Conservation (phyloP, 208 protist genomes). For the Porcisia deanei region DNA sequence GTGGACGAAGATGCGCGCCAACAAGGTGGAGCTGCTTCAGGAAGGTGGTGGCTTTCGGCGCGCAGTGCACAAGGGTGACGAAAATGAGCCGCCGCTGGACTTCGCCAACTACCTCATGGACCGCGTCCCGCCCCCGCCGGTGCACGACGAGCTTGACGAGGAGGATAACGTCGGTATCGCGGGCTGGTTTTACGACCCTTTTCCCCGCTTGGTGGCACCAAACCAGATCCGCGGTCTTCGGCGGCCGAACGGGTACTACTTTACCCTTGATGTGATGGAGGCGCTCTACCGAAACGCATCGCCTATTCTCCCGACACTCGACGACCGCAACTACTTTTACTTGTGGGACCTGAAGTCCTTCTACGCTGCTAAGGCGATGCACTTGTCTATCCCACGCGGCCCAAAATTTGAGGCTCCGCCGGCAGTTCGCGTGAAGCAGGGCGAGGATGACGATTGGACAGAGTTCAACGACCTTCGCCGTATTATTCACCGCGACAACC, state of each 20-base stretch:
- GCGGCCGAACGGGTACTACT: slow-evolving; percentile 93
- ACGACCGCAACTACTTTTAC: slow-evolving; percentile 99
- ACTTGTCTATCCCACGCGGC: slow-evolving; percentile 99
- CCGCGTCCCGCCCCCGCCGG: slow-evolving; percentile 94
- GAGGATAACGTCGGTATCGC: slow-evolving; percentile 97
- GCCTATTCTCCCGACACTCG: slow-evolving; percentile 97
- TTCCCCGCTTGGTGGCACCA: slow-evolving; percentile 95
- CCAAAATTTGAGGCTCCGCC: slow-evolving; percentile 96
- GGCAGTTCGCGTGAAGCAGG: slow-evolving; percentile 30
- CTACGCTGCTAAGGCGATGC: slow-evolving; percentile 99
- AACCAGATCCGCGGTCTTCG: slow-evolving; percentile 82
- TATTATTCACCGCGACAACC: slow-evolving; percentile 98
- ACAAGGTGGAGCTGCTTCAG: slow-evolving; percentile 95
- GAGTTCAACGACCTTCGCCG: slow-evolving; percentile 99
- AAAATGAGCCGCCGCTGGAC: slow-evolving; percentile 99
- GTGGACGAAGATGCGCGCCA: slow-evolving; percentile 99
- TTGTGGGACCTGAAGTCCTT: slow-evolving; percentile 99
- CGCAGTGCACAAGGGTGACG: slow-evolving; percentile 98
- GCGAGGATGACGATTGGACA: slow-evolving; percentile 99
- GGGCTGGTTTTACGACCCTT: slow-evolving; percentile 99
- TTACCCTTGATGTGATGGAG: slow-evolving; percentile 83
- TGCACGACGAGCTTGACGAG: slow-evolving; percentile 97
- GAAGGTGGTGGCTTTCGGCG: slow-evolving; percentile 86
- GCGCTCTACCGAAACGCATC: slow-evolving; percentile 94
- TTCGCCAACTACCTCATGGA: slow-evolving; percentile 99